Percentiles rank a stretch among this genome's conserved stretches.
These are phyloP conservation scores for Staphylotrichum tortipilum DNA, from an alignment of 495 filamentous ascomycete genomes.

Conservation along the genomic window DNA sequence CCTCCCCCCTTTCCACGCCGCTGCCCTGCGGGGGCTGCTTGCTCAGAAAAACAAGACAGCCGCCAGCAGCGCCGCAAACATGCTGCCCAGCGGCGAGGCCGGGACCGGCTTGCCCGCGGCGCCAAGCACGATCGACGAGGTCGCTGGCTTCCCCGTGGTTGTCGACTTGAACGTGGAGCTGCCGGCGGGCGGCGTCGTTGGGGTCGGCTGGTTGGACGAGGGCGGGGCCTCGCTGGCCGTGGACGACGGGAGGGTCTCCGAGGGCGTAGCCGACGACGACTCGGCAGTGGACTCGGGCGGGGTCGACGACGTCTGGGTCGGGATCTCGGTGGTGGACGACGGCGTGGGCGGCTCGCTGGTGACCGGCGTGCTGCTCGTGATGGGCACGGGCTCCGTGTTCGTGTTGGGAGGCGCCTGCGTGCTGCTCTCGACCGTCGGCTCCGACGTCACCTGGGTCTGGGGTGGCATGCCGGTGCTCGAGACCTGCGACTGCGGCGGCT, in stretches of 20 bases:
- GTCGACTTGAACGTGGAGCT: not conserved
- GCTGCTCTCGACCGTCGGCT: conserved; percentile 12
- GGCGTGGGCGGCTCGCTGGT: not conserved
- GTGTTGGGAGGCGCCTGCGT: conserved; percentile 21
- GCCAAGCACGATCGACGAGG: not conserved
- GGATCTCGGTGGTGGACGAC: not conserved
- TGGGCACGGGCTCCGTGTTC: conserved; percentile 12
- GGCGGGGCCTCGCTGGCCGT: no score
- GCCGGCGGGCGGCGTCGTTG: not conserved
- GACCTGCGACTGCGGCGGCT: conserved; percentile 10
- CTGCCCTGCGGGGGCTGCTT: not conserved
- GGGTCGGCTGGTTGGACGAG: not conserved
- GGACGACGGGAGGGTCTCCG: no score
- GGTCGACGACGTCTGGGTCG: no score
- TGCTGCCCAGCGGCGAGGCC: not conserved
- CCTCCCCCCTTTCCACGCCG: not conserved
- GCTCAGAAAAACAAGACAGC: not conserved
- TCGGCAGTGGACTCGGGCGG: no score
- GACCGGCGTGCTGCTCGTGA: conserved; percentile 15
- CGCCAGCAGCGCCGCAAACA: not conserved
- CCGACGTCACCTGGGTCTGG: not conserved
- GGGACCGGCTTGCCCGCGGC: conserved; percentile 5
- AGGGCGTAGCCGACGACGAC: no score
- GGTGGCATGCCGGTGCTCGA: conserved; percentile 10
- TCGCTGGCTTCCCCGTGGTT: not conserved